Evolutionary conservation across 805 yeast genomes (phyloP).

Genomic region (Phaffomyces antillensis): DNA sequence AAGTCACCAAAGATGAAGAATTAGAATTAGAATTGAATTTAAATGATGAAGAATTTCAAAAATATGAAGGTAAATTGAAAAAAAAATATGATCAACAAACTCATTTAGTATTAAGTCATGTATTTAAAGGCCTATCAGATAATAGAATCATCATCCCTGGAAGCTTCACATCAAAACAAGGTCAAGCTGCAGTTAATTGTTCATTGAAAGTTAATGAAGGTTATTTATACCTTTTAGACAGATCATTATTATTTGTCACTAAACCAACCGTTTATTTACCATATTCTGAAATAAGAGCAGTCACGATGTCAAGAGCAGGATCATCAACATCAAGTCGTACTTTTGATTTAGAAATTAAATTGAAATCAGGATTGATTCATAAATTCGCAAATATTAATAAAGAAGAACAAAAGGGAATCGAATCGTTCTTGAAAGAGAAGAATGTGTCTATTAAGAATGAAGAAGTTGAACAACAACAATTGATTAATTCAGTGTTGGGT

Average conservation of each 20-base stretch:
- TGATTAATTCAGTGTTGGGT: conserved; percentile 70
- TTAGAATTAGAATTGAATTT: conserved; percentile 84
- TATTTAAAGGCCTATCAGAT: conserved; percentile 85
- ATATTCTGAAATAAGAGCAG: conserved; percentile 65
- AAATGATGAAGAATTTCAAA: conserved; percentile 74
- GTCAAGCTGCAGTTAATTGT: conserved; percentile 83
- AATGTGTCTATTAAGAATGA: conserved; percentile 80
- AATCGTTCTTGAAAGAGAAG: conserved; percentile 69
- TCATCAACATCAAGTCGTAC: conserved; percentile 75
- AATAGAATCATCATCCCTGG: conserved; percentile 83
- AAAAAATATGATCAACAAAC: conserved; percentile 75
- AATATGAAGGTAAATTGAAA: conserved; percentile 70
- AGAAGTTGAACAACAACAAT: conserved; percentile 77
- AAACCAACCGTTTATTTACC: conserved; percentile 93
- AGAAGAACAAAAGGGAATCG: conserved; percentile 81
- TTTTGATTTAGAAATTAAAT: conserved; percentile 78
- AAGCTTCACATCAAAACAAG: conserved; percentile 64
- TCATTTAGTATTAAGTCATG: conserved; percentile 78
- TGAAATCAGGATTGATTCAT: conserved; percentile 63
- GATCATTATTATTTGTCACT: conserved; percentile 82
- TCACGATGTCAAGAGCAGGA: conserved; percentile 86
- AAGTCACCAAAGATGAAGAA: conserved; percentile 85
- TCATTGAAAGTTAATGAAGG: conserved; percentile 95
- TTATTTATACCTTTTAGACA: conserved; percentile 85
- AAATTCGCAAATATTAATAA: conserved; percentile 83